Base-by-base conservation (phyloP, 2,329 filamentous ascomycete genomes). In the Ascosphaera pollenicola region DNA sequence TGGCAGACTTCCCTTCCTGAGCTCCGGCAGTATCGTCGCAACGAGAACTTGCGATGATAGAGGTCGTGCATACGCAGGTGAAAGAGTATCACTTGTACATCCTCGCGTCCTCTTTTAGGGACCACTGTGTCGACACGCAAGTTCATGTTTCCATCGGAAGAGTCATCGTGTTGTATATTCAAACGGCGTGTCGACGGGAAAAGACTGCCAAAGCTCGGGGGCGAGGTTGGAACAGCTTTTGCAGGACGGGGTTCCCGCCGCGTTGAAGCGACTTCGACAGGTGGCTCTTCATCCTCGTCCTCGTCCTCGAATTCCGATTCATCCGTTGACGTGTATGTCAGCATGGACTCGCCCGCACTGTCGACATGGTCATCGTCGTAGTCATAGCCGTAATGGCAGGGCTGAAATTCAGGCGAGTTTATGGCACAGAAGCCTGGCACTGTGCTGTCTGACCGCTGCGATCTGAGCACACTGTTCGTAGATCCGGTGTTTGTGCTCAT, bases 71-170 rank as follows among this genome's bases (percentile, higher is more conserved):
- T 93, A 50, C 84, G 79, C 43, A 95, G 65, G 57, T 98, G 87
- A 59, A 94, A 95, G 37, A 98, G 74, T 3, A 75, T 81, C 49
- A 79, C 70, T 48, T 73, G 73, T 45, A 74, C 70, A 45, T 70
- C 70, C 39, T 61, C 59, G 34, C 67, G 65, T 32, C 69, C 69
- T 18, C 68, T 66, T 39, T 63, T 60, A 18, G 62, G 59, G 36
- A 81, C 70, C 45, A 79, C 65, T 4, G 82, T 87, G 54, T 93
- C 85, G 42, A 95, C 68, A 24, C 85, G 76, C 41, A 98, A 67
- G 54, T 95, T 95, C 83, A 94, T 91, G 64, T 94, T 93, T 28
- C 87, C 87, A 54, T 98, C 87, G 0, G 84, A 89, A 37, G 81
- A 73, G 57, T 94, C 83, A 54, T 95, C 89, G 54, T 95, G 87